Evolutionary conservation across 352 stramenopile species (phyloP).

Genomic region (Globisporangium abappressorium): DNA sequence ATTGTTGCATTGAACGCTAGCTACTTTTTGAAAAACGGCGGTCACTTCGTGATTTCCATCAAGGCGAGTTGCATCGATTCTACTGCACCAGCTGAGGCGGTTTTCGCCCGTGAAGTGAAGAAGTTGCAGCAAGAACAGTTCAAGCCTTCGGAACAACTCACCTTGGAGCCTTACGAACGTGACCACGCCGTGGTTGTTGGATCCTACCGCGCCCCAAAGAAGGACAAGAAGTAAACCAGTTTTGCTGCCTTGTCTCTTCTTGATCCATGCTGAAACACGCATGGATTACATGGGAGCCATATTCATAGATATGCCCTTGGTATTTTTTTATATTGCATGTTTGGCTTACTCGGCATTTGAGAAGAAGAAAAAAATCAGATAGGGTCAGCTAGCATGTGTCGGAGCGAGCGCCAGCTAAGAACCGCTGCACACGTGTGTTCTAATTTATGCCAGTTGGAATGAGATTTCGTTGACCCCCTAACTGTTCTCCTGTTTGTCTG

Average conservation of each 20-base stretch:
- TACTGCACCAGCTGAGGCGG: conserved; percentile 96
- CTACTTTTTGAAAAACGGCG: conserved; percentile 99
- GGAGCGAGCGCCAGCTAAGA: not conserved
- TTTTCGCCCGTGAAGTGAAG: conserved; percentile 97
- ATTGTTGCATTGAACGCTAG: conserved; percentile 99
- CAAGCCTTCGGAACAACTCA: conserved; percentile 98
- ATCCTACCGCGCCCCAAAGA: conserved; percentile 94
- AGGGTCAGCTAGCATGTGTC: not conserved
- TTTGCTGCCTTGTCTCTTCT: conserved; percentile 19
- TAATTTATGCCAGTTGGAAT: conserved; percentile 27
- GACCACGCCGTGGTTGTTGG: conserved; percentile 99
- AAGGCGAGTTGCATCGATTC: conserved; percentile 99
- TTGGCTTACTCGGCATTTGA: not conserved
- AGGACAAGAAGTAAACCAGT: conserved; percentile 84
- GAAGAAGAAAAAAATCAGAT: not conserved
- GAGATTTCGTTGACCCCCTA: conserved; percentile 10
- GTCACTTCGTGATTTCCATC: conserved; percentile 99
- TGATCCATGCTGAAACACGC: not conserved
- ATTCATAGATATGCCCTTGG: conserved; percentile 21
- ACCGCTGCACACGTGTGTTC: conserved; percentile 10
- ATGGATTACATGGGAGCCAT: conserved; percentile 12
- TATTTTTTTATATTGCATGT: conserved; percentile 15
- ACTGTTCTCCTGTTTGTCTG: conserved; percentile 12
- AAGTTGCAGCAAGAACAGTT: conserved; percentile 99
- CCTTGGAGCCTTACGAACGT: conserved; percentile 99